Percentiles rank a stretch among this genome's conserved stretches.
Conservation (phyloP, 495 filamentous ascomycete genomes). For the Cercophora newfieldiana region DNA sequence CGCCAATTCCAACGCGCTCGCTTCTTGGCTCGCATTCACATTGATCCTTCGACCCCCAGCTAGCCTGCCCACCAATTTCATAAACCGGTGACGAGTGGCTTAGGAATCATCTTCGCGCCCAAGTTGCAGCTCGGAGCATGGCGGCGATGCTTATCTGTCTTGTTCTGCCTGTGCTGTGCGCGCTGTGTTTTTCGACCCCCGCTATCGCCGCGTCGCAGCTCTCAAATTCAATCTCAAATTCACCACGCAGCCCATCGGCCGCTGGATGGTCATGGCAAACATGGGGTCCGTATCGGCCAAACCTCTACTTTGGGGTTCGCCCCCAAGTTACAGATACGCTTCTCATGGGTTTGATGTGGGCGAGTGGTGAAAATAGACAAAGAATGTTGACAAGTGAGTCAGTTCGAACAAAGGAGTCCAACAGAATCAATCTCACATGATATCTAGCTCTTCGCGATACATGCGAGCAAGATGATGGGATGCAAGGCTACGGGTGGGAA, state of each 20-base stretch:
- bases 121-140: no score
- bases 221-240: not conserved
- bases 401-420: not conserved
- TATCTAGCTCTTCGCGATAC: constrained; percentile 78
- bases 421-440: constrained; percentile 12
- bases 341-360: constrained; percentile 83
- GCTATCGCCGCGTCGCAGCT: no score
- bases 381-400: constrained; percentile 73
- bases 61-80: no score
- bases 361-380: constrained; percentile 74
- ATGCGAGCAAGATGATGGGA: constrained; percentile 87
- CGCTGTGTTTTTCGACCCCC: no score
- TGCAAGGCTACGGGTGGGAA: constrained; percentile 94
- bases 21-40: not conserved
- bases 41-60: not conserved
- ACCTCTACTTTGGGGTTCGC: constrained; percentile 90
- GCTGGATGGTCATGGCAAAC: constrained; percentile 11
- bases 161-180: not conserved
- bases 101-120: no score
- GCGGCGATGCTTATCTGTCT: not conserved
- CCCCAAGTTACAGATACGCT: constrained; percentile 82
- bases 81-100: no score
- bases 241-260: not conserved
- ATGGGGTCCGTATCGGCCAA: constrained; percentile 93
- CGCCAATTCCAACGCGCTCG: not conserved